These are phyloP conservation scores for Graphilbum sp. DNA, from an alignment of 2,329 filamentous ascomycete species.

Conservation along the genomic window DNA sequence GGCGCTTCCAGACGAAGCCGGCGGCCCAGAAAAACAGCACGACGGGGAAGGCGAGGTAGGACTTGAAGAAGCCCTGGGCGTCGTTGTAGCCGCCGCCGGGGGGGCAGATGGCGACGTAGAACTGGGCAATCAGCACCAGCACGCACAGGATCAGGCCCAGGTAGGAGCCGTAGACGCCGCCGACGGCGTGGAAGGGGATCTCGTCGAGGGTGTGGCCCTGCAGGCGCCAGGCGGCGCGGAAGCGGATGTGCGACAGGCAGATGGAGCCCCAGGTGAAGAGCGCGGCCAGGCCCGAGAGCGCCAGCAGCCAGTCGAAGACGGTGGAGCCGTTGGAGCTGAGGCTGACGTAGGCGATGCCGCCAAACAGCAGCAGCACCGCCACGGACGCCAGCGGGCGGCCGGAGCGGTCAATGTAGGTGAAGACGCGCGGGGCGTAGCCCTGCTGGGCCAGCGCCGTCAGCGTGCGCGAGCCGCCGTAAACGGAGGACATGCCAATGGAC, in stretches of 20 bases:
- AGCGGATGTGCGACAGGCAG: conserved; percentile 48
- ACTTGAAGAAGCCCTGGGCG: conserved; percentile 33
- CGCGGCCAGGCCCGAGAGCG: conserved; percentile 46
- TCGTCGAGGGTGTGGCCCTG: conserved; percentile 49
- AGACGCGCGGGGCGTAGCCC: conserved; percentile 38
- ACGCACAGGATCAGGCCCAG: conserved; percentile 42
- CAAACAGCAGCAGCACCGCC: conserved; percentile 27
- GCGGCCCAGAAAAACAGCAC: conserved; percentile 34
- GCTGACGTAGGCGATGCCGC: conserved; percentile 32
- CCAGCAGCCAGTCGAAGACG: conserved; percentile 50
- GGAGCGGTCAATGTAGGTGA: conserved; percentile 39
- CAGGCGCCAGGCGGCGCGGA: conserved; percentile 45
- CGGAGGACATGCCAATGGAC: conserved; percentile 40
- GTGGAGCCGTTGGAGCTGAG: conserved; percentile 25
- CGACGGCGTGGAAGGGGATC: conserved; percentile 46
- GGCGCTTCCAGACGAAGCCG: conserved; percentile 48
- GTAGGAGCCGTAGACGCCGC: conserved; percentile 48
- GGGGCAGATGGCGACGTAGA: conserved; percentile 25
- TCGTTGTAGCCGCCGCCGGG: conserved; percentile 15
- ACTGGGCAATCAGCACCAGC: conserved; percentile 38
- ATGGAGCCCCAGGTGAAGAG: conserved; percentile 56
- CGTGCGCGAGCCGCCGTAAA: conserved; percentile 43
- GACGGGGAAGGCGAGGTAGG: conserved; percentile 36
- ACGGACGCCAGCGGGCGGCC: conserved; percentile 39
- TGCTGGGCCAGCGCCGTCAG: conserved; percentile 42